Evolutionary conservation across 176 grass and related monocot species (phyloP), one percentile per base, ranked within the genome.

Genomic region (Phoenix dactylifera): DNA sequence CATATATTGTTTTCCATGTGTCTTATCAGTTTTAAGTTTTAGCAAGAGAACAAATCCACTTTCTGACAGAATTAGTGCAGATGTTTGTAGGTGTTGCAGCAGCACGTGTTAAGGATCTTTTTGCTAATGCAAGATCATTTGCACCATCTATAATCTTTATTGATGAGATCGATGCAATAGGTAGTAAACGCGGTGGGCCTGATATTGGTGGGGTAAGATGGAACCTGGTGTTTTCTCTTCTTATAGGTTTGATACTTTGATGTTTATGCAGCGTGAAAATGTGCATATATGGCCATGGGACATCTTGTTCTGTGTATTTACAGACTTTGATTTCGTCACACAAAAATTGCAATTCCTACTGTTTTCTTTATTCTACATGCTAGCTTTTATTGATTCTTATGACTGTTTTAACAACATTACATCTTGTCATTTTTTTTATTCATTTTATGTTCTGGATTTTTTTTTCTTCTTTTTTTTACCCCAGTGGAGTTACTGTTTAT

Each of bases 61-160:
- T 73, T 58, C n/a, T 32, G 52, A 72, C 48, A 24, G 54, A 22
- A 29, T 52, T 53, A 24, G 5, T 28, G 50, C 70, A 73, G 70
- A 73, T 73, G 70, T 73, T 73, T 63, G 70, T 73, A 55, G 70
- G 70, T 73, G 59, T 73, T 44, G 70, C 70, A 4, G 70, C 70
- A 55, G 50, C 70, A 18, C 70, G 70, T 55, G 70, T 73, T 28
- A 73, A 73, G 29, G 70, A 73, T 60, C 50, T 73, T 7, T 73
- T 73, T 73, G 25, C 51, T 49, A 73, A 16, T 73, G 70, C 70
- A 17, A 62, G 70, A 44, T 73, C 59, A 25, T 73, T 39, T 73
- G 70, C 70, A 55, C 70, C 70, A 54, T 73, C 70, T 44, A 73
- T 73, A 53, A 73, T 73, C 26, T 73, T 73, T 25, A 73, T 73